These are phyloP conservation scores for Lactuca sativa DNA, from an alignment of 129 eudicot genomes.

Conservation along the genomic window DNA sequence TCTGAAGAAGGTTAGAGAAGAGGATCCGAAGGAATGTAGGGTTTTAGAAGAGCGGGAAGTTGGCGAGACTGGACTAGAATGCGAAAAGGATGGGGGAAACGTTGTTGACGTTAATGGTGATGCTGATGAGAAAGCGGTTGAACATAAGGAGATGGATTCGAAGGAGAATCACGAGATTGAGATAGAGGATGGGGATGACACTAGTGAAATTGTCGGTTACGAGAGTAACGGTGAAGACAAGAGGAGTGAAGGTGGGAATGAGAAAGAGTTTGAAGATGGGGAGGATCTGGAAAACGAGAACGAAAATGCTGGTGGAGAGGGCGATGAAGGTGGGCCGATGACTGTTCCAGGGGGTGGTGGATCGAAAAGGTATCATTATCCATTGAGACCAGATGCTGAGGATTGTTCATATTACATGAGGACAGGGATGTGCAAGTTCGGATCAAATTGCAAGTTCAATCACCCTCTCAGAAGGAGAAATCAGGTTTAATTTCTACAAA, in stretches of 20 bases:
- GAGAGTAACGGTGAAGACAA: conserved; percentile 16
- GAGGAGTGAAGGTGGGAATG: conserved; percentile 16
- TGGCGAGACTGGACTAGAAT: conserved; percentile 21
- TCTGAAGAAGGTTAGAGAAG: conserved; percentile 6
- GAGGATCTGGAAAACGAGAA: conserved; percentile 31
- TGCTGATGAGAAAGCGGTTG: neutral
- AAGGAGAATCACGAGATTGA: conserved; percentile 12
- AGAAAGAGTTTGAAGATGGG: conserved; percentile 17
- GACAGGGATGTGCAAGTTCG: conserved; percentile 79
- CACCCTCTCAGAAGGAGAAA: conserved; percentile 64
- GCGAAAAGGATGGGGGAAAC: conserved; percentile 23
- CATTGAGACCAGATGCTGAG: conserved; percentile 76
- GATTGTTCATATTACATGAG: conserved; percentile 78
- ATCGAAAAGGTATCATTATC: conserved; percentile 48
- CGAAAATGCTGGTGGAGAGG: conserved; percentile 13
- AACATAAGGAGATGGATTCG: conserved; percentile 1
- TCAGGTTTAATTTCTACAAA: conserved; percentile 44
- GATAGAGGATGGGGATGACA: conserved; percentile 11
- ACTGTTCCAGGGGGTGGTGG: conserved; percentile 29
- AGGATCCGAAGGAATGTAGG: conserved; percentile 28
- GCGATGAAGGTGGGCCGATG: conserved; percentile 18
- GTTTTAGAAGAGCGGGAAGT: conserved; percentile 23
- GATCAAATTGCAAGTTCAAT: conserved; percentile 80
- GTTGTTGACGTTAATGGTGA: conserved; percentile 15
- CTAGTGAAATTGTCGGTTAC: conserved; percentile 22